These are phyloP conservation scores for Recurvomyces mirabilis DNA, from an alignment of 495 filamentous ascomycete species.

Conservation along the genomic window DNA sequence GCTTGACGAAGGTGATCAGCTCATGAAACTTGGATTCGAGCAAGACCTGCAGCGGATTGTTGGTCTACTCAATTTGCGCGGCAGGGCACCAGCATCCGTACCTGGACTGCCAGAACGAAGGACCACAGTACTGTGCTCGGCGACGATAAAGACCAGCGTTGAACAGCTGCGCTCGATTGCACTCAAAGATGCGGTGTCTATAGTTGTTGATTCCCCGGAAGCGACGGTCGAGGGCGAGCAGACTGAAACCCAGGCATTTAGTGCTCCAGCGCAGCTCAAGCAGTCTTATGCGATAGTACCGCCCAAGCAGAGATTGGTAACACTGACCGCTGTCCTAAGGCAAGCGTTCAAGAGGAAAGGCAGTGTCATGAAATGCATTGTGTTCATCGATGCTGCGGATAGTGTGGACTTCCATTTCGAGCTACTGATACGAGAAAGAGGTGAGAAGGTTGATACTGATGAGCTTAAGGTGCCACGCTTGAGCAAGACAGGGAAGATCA, in stretches of 20 bases:
- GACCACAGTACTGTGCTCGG: conserved; percentile 86
- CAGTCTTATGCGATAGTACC: conserved; percentile 80
- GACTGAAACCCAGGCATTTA: conserved; percentile 49
- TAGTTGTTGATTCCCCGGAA: conserved; percentile 53
- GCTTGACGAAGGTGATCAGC: conserved; percentile 85
- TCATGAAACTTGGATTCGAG: conserved; percentile 97
- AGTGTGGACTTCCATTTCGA: conserved; percentile 95
- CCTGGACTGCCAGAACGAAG: conserved; percentile 57
- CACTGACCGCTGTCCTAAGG: conserved; percentile 70
- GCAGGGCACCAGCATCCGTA: conserved; percentile 29
- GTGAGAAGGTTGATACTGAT: conserved; percentile 7
- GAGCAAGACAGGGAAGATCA: conserved; percentile 30
- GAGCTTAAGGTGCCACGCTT: conserved; percentile 11
- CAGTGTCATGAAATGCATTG: conserved; percentile 84
- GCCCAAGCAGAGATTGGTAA: conserved; percentile 79
- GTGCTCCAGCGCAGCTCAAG: conserved; percentile 85
- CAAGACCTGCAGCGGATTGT: conserved; percentile 75
- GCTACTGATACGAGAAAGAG: conserved; percentile 49
- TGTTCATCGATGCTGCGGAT: conserved; percentile 94
- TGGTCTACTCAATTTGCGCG: conserved; percentile 52
- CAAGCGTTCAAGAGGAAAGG: conserved; percentile 76
- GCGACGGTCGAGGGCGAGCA: conserved; percentile 35
- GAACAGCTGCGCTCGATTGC: conserved; percentile 87
- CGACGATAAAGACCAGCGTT: conserved; percentile 93
- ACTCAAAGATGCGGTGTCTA: conserved; percentile 81